A percentile compares a stretch with the other conserved stretches of the same genome.
Conservation (phyloP, 208 protist species). For the Leishmania aethiopica region DNA sequence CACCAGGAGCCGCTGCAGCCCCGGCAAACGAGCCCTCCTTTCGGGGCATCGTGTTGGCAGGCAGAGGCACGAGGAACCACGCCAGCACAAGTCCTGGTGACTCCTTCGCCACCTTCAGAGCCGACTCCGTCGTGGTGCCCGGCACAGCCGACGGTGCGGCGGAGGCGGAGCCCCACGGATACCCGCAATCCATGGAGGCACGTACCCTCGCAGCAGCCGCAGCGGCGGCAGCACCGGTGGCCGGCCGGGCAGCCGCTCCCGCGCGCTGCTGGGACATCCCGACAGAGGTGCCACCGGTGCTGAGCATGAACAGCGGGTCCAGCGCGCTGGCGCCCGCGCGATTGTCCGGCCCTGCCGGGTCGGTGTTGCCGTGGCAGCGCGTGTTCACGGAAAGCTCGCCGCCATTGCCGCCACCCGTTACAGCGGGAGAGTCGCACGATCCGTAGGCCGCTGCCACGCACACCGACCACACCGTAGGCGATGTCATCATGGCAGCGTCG, state of each 20-base stretch:
- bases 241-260: background rate
- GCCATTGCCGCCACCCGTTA: background rate
- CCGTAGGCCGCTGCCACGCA: constrained; percentile 30
- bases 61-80: constrained; percentile 45
- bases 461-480: constrained; percentile 20
- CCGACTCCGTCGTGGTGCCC: constrained; percentile 25
- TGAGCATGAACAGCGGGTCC: background rate
- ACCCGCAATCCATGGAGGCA: constrained; percentile 32
- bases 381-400: background rate
- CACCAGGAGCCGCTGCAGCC: constrained; percentile 7
- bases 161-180: constrained; percentile 39
- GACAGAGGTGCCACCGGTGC: background rate
- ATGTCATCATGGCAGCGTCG: background rate
- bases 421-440: background rate
- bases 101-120: constrained; percentile 12
- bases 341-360: background rate
- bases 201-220: constrained; percentile 12
- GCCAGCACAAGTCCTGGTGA: constrained; percentile 54
- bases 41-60: constrained; percentile 2
- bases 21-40: constrained; percentile 28
- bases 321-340: background rate
- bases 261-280: background rate
- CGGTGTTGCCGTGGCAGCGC: background rate
- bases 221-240: background rate
- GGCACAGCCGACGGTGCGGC: constrained; percentile 5